phyloP scores from a whole-genome alignment of 768 basidiomycete genomes.

The Rhodotorula kratochvilovae region DNA sequence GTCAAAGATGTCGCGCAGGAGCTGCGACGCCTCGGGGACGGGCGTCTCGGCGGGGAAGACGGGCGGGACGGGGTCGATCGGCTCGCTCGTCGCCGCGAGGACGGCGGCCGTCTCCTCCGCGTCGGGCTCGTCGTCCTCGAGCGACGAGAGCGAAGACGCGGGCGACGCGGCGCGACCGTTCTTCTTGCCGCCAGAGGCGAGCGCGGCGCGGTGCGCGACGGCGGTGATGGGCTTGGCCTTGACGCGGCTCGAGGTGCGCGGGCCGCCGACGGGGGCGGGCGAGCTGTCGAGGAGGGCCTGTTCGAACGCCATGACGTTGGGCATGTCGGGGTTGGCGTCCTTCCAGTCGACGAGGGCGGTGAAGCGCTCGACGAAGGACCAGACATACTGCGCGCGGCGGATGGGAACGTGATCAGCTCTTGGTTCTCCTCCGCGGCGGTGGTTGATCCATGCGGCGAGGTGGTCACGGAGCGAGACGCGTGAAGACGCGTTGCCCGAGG shows the following conservation, averaged over 20 bases:
- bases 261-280: not conserved
- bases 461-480: too few relatives aligned
- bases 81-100: not conserved
- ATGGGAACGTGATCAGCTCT: not conserved
- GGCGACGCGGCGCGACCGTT: constrained; percentile 4
- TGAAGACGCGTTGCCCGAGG: too few relatives aligned
- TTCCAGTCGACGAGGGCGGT: constrained; percentile 20
- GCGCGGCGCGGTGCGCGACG: not conserved
- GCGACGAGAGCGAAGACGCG: constrained; percentile 12
- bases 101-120: not conserved
- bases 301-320: constrained; percentile 24
- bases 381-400: constrained; percentile 21
- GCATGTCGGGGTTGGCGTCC: not conserved
- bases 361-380: constrained; percentile 22
- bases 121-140: constrained; percentile 8
- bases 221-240: not conserved
- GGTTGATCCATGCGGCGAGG: not conserved
- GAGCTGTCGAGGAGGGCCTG: constrained; percentile 25
- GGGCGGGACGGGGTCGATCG: constrained; percentile 10
- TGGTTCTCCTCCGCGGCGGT: not conserved
- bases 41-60: not conserved
- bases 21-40: not conserved
- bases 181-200: not conserved
- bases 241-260: not conserved
- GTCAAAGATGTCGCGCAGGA: constrained; percentile 8